Conservation (phyloP, 2,329 filamentous ascomycete species). For the Sclerotinia spermophila region DNA sequence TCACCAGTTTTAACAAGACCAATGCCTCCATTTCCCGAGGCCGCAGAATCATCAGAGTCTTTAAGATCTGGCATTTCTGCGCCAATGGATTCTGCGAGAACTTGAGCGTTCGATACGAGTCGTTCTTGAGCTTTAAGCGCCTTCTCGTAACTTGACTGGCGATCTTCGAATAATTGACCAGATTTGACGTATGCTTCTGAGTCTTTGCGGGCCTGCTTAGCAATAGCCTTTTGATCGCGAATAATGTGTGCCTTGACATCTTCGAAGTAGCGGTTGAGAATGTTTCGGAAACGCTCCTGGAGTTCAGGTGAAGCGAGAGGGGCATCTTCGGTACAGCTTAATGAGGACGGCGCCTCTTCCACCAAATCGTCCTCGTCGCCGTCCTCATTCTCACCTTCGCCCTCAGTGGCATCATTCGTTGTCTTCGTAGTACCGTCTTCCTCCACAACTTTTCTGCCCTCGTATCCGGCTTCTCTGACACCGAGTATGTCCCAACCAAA, state of each 20-base stretch:
- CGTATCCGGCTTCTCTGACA: constrained; percentile 64
- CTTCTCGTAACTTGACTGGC: constrained; percentile 93
- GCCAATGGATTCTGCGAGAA: constrained; percentile 82
- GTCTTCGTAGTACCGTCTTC: constrained; percentile 69
- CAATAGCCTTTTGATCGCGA: constrained; percentile 87
- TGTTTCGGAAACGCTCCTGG: constrained; percentile 79
- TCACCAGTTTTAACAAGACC: constrained; percentile 92
- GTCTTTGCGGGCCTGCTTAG: constrained; percentile 85
- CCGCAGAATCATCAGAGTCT: constrained; percentile 69
- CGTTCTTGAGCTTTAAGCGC: constrained; percentile 90
- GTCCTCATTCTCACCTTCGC: constrained; percentile 42
- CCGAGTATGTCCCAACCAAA: constrained; percentile 96
- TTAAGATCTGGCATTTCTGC: constrained; percentile 92
- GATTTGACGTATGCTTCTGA: constrained; percentile 98
- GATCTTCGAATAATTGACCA: constrained; percentile 95
- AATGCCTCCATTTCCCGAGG: constrained; percentile 70
- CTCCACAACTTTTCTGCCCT: constrained; percentile 79
- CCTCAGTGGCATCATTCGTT: constrained; percentile 42
- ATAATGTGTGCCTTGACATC: constrained; percentile 86
- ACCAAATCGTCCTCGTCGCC: constrained; percentile 40
- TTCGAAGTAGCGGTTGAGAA: constrained; percentile 84
- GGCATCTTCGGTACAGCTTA: constrained; percentile 56
- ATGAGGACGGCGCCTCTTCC: constrained; percentile 46
- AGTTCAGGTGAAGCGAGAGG: constrained; percentile 74
- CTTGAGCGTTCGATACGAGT: constrained; percentile 82